A percentile compares a stretch with the other conserved stretches of the same genome.
These are phyloP conservation scores for Psilocybe subaeruginosa DNA, from an alignment of 768 basidiomycete species.

Conservation along the genomic window DNA sequence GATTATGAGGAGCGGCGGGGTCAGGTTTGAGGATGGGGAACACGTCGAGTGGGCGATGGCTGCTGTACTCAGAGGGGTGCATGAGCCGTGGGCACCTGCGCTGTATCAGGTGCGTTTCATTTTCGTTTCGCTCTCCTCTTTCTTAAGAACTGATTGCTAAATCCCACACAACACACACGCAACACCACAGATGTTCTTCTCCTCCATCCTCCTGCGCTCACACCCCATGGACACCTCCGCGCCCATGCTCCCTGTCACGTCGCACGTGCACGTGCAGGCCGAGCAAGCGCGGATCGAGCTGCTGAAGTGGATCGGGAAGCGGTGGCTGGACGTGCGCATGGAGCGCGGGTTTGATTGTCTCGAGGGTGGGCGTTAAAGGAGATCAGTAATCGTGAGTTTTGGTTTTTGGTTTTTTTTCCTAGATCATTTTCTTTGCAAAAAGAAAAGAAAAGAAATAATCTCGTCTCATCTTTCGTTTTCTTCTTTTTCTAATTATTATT, in stretches of 20 bases:
- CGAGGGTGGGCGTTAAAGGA: slow-evolving; percentile 91
- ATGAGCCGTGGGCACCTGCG: slow-evolving; percentile 61
- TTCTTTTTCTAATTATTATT: too few relatives aligned
- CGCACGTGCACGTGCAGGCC: slow-evolving; percentile 69
- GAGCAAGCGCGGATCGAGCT: slow-evolving; percentile 74
- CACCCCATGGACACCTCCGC: slow-evolving; percentile 59
- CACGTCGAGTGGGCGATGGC: slow-evolving; percentile 78
- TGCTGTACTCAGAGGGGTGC: slow-evolving; percentile 57
- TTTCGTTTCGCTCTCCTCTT: too few relatives aligned
- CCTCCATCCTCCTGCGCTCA: slow-evolving; percentile 68
- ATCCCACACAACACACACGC: too few relatives aligned
- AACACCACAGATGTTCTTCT: slow-evolving; percentile 63
- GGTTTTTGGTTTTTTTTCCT: neutral
- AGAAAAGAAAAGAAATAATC: too few relatives aligned
- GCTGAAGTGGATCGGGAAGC: slow-evolving; percentile 72
- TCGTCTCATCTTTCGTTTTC: too few relatives aligned
- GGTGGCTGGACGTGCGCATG: slow-evolving; percentile 76
- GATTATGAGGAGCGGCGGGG: slow-evolving; percentile 74
- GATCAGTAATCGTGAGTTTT: slow-evolving; percentile 72
- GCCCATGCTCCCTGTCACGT: slow-evolving; percentile 71
- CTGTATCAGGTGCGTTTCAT: slow-evolving; percentile 78
- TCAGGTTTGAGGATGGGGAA: slow-evolving; percentile 77
- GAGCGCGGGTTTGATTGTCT: slow-evolving; percentile 79
- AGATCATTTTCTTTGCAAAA: neutral
- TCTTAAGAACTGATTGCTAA: too few relatives aligned